These are phyloP conservation scores for Botrytis deweyae DNA, from an alignment of 2,329 filamentous ascomycete genomes.

Conservation along the genomic window DNA sequence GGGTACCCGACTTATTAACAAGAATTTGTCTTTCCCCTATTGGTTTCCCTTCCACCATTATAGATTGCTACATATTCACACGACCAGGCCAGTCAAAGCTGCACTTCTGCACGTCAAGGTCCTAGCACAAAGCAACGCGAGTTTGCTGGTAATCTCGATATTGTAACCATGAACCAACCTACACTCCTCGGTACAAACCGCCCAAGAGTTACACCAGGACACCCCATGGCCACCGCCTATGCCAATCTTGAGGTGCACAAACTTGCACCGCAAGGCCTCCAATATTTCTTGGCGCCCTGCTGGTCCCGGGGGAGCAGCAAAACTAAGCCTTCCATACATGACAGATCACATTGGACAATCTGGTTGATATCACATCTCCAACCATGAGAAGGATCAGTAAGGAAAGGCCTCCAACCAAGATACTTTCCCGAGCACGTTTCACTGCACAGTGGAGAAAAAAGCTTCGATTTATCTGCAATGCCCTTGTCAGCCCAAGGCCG, in stretches of 20 bases:
- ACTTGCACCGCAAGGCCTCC: neutral
- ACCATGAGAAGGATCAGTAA: neutral
- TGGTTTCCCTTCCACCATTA: neutral
- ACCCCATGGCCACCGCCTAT: neutral
- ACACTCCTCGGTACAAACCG: neutral
- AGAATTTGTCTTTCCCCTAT: neutral
- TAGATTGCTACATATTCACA: neutral
- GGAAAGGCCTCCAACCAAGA: neutral
- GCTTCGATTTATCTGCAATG: neutral
- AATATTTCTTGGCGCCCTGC: constrained; percentile 6
- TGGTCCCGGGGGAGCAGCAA: neutral
- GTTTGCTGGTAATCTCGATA: neutral
- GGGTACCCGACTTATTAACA: no score
- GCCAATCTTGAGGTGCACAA: neutral
- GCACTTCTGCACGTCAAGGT: neutral
- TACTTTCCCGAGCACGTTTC: neutral
- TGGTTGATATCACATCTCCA: neutral
- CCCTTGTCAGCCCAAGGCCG: neutral
- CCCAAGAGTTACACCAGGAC: neutral
- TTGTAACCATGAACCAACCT: neutral
- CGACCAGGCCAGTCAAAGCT: neutral
- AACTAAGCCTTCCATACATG: neutral
- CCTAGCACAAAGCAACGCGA: neutral
- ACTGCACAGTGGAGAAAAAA: neutral
- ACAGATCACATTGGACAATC: neutral